These are phyloP conservation scores for Ampelomyces quisqualis DNA, from an alignment of 2,329 filamentous ascomycete species.

Conservation along the genomic window DNA sequence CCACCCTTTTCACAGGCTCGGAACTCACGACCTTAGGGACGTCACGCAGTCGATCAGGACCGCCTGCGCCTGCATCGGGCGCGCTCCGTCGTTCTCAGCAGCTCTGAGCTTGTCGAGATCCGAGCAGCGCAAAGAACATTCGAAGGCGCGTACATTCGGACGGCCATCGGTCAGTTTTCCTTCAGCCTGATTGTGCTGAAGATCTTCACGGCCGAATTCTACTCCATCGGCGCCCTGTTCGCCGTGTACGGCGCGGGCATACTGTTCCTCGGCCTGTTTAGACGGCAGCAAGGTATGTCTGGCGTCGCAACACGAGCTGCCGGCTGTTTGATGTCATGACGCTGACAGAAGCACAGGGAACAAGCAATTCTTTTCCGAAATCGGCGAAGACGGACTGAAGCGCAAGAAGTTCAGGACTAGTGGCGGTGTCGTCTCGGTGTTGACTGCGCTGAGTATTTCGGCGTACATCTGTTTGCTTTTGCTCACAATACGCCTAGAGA, in stretches of 20 bases:
- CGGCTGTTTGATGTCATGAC: neutral
- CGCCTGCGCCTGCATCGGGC: slow-evolving; percentile 81
- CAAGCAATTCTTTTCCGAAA: slow-evolving; percentile 79
- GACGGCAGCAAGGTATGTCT: slow-evolving; percentile 69
- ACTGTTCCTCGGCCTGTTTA: slow-evolving; percentile 77
- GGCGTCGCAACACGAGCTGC: neutral
- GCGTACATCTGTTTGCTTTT: slow-evolving; percentile 63
- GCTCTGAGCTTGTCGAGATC: slow-evolving; percentile 86
- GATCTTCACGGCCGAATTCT: slow-evolving; percentile 96
- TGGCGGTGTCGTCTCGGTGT: slow-evolving; percentile 64
- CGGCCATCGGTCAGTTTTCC: slow-evolving; percentile 89
- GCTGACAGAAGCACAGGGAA: slow-evolving; percentile 57
- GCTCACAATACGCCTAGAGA: slow-evolving; percentile 55
- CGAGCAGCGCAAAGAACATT: slow-evolving; percentile 95
- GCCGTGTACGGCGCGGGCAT: slow-evolving; percentile 87
- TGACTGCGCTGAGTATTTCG: slow-evolving; percentile 63
- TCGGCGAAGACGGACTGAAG: slow-evolving; percentile 61
- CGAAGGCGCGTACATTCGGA: slow-evolving; percentile 94
- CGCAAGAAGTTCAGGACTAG: slow-evolving; percentile 65
- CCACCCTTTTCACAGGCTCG: neutral
- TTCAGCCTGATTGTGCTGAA: slow-evolving; percentile 93
- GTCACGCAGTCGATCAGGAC: slow-evolving; percentile 70
- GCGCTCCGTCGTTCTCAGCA: slow-evolving; percentile 76
- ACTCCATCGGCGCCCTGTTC: slow-evolving; percentile 93
- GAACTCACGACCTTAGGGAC: slow-evolving; percentile 41